Base-by-base conservation (phyloP, 1,284 basidiomycete species). In the Puccinia hordei region DNA sequence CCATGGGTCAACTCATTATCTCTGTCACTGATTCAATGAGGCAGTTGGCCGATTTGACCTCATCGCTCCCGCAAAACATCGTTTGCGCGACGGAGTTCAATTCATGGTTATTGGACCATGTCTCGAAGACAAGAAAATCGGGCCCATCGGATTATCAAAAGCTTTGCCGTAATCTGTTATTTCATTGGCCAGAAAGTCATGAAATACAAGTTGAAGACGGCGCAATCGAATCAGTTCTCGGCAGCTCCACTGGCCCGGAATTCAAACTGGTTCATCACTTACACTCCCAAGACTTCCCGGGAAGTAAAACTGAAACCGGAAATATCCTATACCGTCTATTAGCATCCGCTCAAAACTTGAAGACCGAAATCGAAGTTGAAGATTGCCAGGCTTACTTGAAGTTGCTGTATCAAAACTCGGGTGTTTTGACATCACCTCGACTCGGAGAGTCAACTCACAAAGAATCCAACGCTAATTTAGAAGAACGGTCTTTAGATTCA, bases 221-320 rank as follows among this genome's bases (percentile, higher is more conserved):
- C 44, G 69, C 55, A n/a, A 80, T 69, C n/a, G 33, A 63, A n/a
- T 27, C 46, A 41, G 55, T 69, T 5, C 68, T 80, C 33, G 41
- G 27, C n/a, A 72, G 57, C 61, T 49, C 68, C 6, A 53, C 71
- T 44, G 71, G 53, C 19, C 69, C 69, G 22, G 44, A 69, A 46
- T 73, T 80, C 65, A 72, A 65, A 53, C n/a, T 80, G 41, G 73
- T 80, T 17, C 68, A 80, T 61, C 78, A 80, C 46, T 30, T 80
- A 33, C 53, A 61, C 46, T 15, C 44, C 19, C 27, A 51, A 10
- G 49, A n/a, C 30, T 49, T 80, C 27, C 69, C 69, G 41, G 41
- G 30, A 33, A 49, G 49, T 65, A 38, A 19, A 38, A 44, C 55
- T 10, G 78, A 80, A 55, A 61, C 55, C n/a, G 78, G 69, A 17